A percentile compares a stretch with the other conserved stretches of the same genome.
Conservation (phyloP, 2,329 filamentous ascomycete species). For the Claviceps paspali region DNA sequence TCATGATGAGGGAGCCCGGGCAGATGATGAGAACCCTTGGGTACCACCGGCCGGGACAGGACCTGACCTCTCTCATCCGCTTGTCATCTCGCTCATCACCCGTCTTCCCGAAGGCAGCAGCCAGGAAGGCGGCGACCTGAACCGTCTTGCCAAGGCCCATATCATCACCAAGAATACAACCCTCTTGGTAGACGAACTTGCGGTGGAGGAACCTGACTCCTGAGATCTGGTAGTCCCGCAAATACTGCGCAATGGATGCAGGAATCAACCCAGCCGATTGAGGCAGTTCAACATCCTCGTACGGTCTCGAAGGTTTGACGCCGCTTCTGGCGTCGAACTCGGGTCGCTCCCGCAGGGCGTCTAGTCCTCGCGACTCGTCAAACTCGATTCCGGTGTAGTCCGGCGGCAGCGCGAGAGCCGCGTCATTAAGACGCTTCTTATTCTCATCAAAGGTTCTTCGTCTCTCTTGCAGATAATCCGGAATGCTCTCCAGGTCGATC, state of each 20-base stretch:
- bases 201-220: constrained; percentile 77
- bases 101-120: constrained; percentile 85
- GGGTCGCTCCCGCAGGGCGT: constrained; percentile 49
- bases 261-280: constrained; percentile 72
- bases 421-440: constrained; percentile 43
- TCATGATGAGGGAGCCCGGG: constrained; percentile 73
- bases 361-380: constrained; percentile 24
- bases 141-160: constrained; percentile 98
- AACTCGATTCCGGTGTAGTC: constrained; percentile 62
- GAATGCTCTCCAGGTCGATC: constrained; percentile 42
- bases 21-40: constrained; percentile 66
- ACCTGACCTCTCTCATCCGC: constrained; percentile 73
- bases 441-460: constrained; percentile 51
- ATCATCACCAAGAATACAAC: constrained; percentile 84
- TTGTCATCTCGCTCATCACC: constrained; percentile 75
- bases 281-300: constrained; percentile 59
- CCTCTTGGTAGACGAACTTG: constrained; percentile 79
- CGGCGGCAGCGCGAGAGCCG: constrained; percentile 63
- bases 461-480: constrained; percentile 58
- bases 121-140: constrained; percentile 84
- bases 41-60: constrained; percentile 55
- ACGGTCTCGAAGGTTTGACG: constrained; percentile 50
- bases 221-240: constrained; percentile 81
- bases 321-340: constrained; percentile 39
- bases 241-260: constrained; percentile 75